Evolutionary conservation across 2,329 filamentous ascomycete genomes (phyloP).

Genomic region (Talaromyces piceae): DNA sequence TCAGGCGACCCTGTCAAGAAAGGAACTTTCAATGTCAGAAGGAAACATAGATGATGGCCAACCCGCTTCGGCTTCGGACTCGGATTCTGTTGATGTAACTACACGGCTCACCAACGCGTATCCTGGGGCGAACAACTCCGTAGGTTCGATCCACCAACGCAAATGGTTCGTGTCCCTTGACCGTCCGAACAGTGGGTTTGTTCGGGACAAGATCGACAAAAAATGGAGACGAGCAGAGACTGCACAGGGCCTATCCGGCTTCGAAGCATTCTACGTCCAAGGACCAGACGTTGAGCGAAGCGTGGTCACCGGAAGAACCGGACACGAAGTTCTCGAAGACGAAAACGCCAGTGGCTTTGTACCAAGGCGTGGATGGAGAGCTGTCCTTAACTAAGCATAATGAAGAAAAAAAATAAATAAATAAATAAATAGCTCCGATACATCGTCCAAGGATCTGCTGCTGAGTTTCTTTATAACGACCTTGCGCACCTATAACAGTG

Average conservation of each 20-base stretch:
- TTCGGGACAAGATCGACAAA: slow-evolving; percentile 14
- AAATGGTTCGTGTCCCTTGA: slow-evolving; percentile 61
- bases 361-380: slow-evolving; percentile 53
- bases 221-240: slow-evolving; percentile 21
- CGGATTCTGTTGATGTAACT: slow-evolving; percentile 45
- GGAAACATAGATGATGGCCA: slow-evolving; percentile 7
- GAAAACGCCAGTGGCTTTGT: slow-evolving; percentile 53
- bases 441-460: too few species aligned
- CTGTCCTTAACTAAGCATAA: slow-evolving; percentile 20
- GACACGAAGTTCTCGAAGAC: slow-evolving; percentile 53
- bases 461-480: too few species aligned
- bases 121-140: slow-evolving; percentile 55
- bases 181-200: slow-evolving; percentile 51
- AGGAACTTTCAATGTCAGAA: too few species aligned
- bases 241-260: slow-evolving; percentile 26
- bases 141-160: slow-evolving; percentile 61
- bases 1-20: background rate
- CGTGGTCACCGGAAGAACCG: slow-evolving; percentile 56
- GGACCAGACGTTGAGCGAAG: slow-evolving; percentile 58
- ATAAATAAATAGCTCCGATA: background rate
- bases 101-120: slow-evolving; percentile 59
- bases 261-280: slow-evolving; percentile 54
- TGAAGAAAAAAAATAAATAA: background rate
- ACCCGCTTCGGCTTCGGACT: slow-evolving; percentile 12
- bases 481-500: too few species aligned